Percentiles rank a stretch among this genome's conserved stretches.
Evolutionary conservation across 805 yeast genomes (phyloP).

Genomic region (Metschnikowia colocasiae): DNA sequence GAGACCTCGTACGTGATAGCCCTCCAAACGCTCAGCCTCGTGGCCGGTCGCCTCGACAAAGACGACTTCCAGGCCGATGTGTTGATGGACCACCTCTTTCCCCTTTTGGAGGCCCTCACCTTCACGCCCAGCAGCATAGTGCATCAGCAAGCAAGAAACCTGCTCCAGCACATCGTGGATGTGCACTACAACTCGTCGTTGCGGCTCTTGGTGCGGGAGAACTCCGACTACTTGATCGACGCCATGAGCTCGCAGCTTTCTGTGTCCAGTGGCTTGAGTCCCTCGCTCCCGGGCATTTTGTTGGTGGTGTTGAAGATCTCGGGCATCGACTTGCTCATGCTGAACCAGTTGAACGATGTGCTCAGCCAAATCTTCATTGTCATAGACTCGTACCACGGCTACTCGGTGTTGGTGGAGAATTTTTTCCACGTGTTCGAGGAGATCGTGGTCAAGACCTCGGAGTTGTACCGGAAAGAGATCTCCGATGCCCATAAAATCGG

Average conservation of each 20-base stretch:
- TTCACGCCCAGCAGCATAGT: slow-evolving; percentile 42
- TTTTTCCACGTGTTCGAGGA: slow-evolving; percentile 69
- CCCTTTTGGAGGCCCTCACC: slow-evolving; percentile 70
- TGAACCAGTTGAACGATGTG: slow-evolving; percentile 64
- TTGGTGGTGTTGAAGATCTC: slow-evolving; percentile 66
- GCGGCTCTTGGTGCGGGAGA: slow-evolving; percentile 52
- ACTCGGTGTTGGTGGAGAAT: slow-evolving; percentile 64
- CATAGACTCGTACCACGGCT: slow-evolving; percentile 83
- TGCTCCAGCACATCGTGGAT: slow-evolving; percentile 44
- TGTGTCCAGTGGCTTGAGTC: slow-evolving; percentile 62
- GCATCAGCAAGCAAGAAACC: slow-evolving; percentile 52
- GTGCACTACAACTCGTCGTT: slow-evolving; percentile 56
- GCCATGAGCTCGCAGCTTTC: slow-evolving; percentile 67
- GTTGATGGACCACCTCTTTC: slow-evolving; percentile 67
- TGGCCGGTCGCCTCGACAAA: slow-evolving; percentile 22
- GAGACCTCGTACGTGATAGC: slow-evolving; percentile 38
- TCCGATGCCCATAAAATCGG: slow-evolving; percentile 2
- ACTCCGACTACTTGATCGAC: slow-evolving; percentile 79
- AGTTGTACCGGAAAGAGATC: slow-evolving; percentile 24
- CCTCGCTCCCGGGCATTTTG: slow-evolving; percentile 67
- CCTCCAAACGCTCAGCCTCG: slow-evolving; percentile 40
- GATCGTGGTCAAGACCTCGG: slow-evolving; percentile 46
- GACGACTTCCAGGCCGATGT: slow-evolving; percentile 44
- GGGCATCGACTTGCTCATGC: slow-evolving; percentile 57
- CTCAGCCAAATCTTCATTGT: slow-evolving; percentile 70